Evolutionary conservation across 148 eudicot species (phyloP).

Genomic region (Talinum fruticosum): DNA sequence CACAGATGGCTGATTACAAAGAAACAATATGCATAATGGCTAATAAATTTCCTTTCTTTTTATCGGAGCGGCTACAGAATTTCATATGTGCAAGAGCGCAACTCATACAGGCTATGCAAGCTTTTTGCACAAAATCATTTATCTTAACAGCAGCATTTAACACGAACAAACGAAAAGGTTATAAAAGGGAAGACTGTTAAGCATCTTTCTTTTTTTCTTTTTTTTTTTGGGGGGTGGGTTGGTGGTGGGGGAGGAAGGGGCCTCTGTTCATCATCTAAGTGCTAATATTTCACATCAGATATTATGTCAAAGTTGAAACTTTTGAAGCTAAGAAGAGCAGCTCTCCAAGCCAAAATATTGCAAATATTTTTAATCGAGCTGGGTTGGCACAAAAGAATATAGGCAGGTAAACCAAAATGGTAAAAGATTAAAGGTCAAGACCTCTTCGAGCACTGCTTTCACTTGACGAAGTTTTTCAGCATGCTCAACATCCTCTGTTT

Average conservation of each 20-base stretch:
- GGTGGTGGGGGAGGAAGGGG: no score
- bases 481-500: constrained; percentile 95
- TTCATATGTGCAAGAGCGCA: background rate
- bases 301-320: background rate
- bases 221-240: background rate
- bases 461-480: constrained; percentile 99
- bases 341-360: no score
- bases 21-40: background rate
- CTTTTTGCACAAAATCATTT: background rate
- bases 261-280: background rate
- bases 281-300: background rate
- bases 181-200: no score
- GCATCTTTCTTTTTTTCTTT: background rate
- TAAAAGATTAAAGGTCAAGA: constrained; percentile 15
- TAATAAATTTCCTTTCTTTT: no score
- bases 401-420: background rate
- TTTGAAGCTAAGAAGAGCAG: background rate
- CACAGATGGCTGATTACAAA: background rate
- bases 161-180: no score
- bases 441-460: constrained; percentile 99
- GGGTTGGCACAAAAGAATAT: background rate
- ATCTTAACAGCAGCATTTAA: background rate
- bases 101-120: background rate
- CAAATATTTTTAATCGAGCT: background rate
- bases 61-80: no score